Evolutionary conservation across 2,329 filamentous ascomycete species (phyloP).

Genomic region (Aaosphaeria pasadenensis): DNA sequence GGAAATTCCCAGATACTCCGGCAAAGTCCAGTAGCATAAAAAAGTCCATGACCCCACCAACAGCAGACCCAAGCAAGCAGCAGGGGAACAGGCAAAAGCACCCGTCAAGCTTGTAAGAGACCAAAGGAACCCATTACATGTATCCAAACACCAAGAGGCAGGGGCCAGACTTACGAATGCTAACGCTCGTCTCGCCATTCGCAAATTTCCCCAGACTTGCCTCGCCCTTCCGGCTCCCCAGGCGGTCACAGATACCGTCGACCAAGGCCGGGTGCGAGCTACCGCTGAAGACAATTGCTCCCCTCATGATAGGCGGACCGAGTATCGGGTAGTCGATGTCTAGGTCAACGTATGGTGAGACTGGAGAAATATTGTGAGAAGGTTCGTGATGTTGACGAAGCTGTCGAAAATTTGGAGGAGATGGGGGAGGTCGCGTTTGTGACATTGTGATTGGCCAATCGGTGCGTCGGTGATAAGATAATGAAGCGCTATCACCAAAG

Average conservation of each 20-base stretch:
- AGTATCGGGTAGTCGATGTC: slow-evolving; percentile 25
- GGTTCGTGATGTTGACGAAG: neutral
- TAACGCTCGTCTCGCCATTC: slow-evolving; percentile 68
- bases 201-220: slow-evolving; percentile 65
- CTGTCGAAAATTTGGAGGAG: neutral
- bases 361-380: neutral
- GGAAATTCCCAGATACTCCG: no score
- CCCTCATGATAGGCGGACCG: slow-evolving; percentile 54
- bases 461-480: no score
- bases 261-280: slow-evolving; percentile 63
- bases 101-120: no score
- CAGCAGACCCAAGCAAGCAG: neutral
- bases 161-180: slow-evolving; percentile 51
- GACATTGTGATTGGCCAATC: no score
- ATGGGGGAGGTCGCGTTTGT: neutral
- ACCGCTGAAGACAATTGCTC: slow-evolving; percentile 66
- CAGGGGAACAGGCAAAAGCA: neutral
- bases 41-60: no score
- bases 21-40: no score
- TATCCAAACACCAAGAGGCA: no score
- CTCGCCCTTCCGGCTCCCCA: slow-evolving; percentile 59
- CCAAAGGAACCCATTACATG: no score
- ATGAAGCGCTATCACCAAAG: no score
- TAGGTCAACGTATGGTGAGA: neutral
- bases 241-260: slow-evolving; percentile 63